phyloP scores from a whole-genome alignment of 257 asterid species.

The Schizonepeta tenuifolia region DNA sequence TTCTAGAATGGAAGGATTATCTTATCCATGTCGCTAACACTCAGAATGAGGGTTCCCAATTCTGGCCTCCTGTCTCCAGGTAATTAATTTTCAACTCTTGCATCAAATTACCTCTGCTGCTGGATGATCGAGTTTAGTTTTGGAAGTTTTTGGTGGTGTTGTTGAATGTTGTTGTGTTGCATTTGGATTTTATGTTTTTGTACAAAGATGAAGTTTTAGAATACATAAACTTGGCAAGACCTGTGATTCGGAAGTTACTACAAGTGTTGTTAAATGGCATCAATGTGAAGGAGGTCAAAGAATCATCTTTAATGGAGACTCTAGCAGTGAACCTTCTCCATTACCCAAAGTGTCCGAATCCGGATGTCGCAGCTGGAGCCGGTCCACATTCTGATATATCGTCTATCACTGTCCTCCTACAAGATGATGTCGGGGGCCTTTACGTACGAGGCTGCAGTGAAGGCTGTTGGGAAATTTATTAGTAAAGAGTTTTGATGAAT shows the following conservation, averaged over 20 bases:
- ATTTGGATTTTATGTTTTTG: too few species aligned
- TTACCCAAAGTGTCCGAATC: constrained; percentile 54
- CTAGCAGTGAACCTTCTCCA: constrained; percentile 40
- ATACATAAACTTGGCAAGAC: constrained; percentile 48
- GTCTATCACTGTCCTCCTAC: constrained; percentile 56
- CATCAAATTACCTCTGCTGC: too few species aligned
- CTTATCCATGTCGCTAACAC: constrained; percentile 41
- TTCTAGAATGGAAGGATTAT: constrained; percentile 64
- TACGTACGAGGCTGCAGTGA: constrained; percentile 38
- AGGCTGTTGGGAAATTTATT: too few species aligned
- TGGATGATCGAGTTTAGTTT: too few species aligned
- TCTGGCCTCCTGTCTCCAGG: constrained; percentile 54
- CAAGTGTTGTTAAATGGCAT: constrained; percentile 45
- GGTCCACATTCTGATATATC: constrained; percentile 60
- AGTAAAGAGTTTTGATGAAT: too few species aligned
- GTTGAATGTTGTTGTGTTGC: too few species aligned
- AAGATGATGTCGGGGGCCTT: constrained; percentile 63
- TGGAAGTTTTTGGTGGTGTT: too few species aligned
- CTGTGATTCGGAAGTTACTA: constrained; percentile 46
- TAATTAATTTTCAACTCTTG: not conserved
- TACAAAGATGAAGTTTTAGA: constrained; percentile 52
- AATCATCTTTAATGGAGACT: constrained; percentile 47
- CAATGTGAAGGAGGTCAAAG: constrained; percentile 41
- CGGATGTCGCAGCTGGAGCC: constrained; percentile 56
- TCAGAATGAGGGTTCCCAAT: not conserved